These are phyloP conservation scores for Heterobasidion annosum DNA, from an alignment of 1,284 basidiomycete genomes.

Conservation along the genomic window DNA sequence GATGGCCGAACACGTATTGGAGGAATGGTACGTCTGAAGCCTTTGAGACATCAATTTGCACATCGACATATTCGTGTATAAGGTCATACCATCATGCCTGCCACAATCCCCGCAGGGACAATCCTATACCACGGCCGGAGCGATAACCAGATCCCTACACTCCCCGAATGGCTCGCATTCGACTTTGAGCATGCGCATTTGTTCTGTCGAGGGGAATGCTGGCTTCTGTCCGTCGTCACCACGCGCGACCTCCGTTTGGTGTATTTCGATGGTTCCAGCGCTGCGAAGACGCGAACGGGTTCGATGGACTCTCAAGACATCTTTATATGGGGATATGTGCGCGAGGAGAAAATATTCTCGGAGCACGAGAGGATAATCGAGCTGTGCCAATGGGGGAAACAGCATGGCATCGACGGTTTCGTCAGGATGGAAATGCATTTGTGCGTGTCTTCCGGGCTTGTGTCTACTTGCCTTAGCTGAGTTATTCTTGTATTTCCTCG, in stretches of 20 bases:
- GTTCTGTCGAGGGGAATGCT: constrained; percentile 7
- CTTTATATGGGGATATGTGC: constrained; percentile 6
- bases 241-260: constrained; percentile 10
- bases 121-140: constrained; percentile 14
- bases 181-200: constrained; percentile 13
- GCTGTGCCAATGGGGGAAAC: constrained; percentile 12
- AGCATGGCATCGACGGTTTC: constrained; percentile 10
- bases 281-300: constrained; percentile 8
- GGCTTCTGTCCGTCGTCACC: constrained; percentile 7
- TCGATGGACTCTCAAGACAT: constrained; percentile 11
- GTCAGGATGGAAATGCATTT: constrained; percentile 40
- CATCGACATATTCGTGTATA: neutral
- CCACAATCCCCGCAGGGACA: constrained; percentile 12
- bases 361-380: constrained; percentile 8
- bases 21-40: constrained; percentile 27
- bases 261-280: constrained; percentile 15
- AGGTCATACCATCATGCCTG: constrained; percentile 7
- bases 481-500: too few relatives aligned
- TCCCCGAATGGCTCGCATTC: constrained; percentile 15
- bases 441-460: constrained; percentile 19
- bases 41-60: neutral
- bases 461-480: too few relatives aligned
- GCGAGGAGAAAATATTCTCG: constrained; percentile 1
- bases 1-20: constrained; percentile 42
- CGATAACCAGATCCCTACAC: constrained; percentile 3